Evolutionary conservation across 2,329 filamentous ascomycete species (phyloP), one percentile per base, ranked within the genome.

Genomic region (Sarocladium oryzae): DNA sequence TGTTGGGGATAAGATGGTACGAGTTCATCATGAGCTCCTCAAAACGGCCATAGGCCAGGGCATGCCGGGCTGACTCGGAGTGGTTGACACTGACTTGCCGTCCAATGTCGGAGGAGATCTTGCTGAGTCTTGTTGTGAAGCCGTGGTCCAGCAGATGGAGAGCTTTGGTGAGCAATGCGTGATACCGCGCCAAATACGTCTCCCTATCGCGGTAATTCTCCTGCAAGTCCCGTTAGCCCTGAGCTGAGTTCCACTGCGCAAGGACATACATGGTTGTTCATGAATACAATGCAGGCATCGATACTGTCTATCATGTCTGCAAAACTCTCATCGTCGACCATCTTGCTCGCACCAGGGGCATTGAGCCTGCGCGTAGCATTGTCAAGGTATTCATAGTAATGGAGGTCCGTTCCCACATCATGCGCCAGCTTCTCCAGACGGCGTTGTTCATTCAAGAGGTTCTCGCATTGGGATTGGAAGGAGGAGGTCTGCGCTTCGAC

Each of bases 301-400:
- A 99, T 74, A 56, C 89, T 92, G 43, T 81, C 78, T 46, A 99
- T 73, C 76, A 97, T 95, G 50, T 96, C 88, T 2, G 86, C 84
- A 62, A 97, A 96, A 40, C 88, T 86, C 49, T 86, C 84, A 52
- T 86, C 85, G 41, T 91, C 86, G 15, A 96, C 91, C 51, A 96
- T 76, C 52, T 86, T 89, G 46, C 88, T 85, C 18, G 92, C 91
- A 1, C 91, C 90, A 0, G 93, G 91, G 1, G 91, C 91, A 72
- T 97, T 97, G 53, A 99, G 80, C 13, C 90, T 81, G 51, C 91
- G 81, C 0, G 90, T 96, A 54, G 92, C 90, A 43, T 86, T 90
- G 56, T 99, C 93, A 5, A 99, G 78, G 63, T 96, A 96, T 18
- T 87, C 82, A 66, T 99, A 99, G 68, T 95, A 96, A 63, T 91